Percentiles rank a stretch among this genome's conserved stretches.
These are phyloP conservation scores for Xerocomellus dryophilus DNA, from an alignment of 768 basidiomycete genomes.

Conservation along the genomic window DNA sequence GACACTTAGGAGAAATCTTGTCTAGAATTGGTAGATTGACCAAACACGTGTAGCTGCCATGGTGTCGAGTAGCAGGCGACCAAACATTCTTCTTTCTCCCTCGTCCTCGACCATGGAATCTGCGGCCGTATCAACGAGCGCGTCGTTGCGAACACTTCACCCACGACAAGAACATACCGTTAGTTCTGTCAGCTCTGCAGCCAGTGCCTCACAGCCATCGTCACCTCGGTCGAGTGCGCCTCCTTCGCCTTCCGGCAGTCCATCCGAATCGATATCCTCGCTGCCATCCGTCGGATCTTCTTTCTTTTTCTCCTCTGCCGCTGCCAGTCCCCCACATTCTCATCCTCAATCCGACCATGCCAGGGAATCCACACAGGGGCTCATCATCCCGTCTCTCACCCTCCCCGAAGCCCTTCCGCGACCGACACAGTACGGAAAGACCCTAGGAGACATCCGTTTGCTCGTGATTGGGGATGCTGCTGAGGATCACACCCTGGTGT, in stretches of 20 bases:
- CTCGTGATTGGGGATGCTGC: constrained; percentile 50
- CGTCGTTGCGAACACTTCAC: constrained; percentile 36
- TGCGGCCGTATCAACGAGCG: constrained; percentile 32
- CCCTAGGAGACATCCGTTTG: constrained; percentile 57
- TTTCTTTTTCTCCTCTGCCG: constrained; percentile 76
- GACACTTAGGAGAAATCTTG: neutral
- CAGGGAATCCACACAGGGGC: constrained; percentile 45
- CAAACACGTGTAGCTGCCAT: constrained; percentile 33
- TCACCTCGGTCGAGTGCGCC: constrained; percentile 49
- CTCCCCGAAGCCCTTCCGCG: constrained; percentile 59
- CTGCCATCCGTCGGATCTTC: constrained; percentile 70
- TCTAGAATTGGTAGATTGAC: constrained; percentile 13
- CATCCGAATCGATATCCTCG: constrained; percentile 62
- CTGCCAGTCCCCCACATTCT: constrained; percentile 59
- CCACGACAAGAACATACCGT: constrained; percentile 21
- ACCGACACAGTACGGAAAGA: constrained; percentile 67
- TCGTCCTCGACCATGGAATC: constrained; percentile 26
- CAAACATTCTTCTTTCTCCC: neutral
- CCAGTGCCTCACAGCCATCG: constrained; percentile 39
- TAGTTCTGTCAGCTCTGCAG: neutral
- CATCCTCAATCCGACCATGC: constrained; percentile 42
- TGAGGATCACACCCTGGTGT: constrained; percentile 36
- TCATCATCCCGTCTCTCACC: constrained; percentile 68
- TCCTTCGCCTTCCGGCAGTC: constrained; percentile 63
- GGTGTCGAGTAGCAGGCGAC: neutral